Conservation (phyloP, 1,284 basidiomycete genomes). For the Cryptococcus depauperatus region DNA sequence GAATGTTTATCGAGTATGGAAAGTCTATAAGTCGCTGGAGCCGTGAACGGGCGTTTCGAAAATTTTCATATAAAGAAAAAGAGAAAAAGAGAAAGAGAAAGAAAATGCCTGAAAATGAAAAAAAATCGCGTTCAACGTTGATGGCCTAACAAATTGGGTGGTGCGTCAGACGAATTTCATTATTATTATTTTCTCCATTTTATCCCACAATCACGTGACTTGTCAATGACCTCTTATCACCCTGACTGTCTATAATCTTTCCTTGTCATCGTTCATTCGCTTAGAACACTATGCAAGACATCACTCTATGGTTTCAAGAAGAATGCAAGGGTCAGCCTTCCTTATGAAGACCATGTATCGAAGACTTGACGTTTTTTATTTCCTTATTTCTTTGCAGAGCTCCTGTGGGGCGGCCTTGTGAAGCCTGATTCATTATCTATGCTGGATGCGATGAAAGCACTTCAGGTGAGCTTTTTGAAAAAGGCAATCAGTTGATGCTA, state of each 20-base stretch:
- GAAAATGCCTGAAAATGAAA: no score
- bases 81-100: no score
- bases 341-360: background rate
- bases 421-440: constrained; percentile 63
- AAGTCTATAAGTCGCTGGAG: no score
- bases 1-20: no score
- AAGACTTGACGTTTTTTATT: background rate
- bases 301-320: constrained; percentile 23
- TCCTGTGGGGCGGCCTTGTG: constrained; percentile 46
- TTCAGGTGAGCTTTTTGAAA: constrained; percentile 54
- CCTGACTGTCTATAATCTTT: no score
- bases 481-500: no score
- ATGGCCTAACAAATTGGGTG: no score
- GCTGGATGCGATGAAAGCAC: constrained; percentile 80
- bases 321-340: constrained; percentile 13
- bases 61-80: no score
- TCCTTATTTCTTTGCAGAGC: background rate
- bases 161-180: background rate
- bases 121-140: no score
- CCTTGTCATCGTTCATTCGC: no score
- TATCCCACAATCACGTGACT: background rate
- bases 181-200: constrained; percentile 1
- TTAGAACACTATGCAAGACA: constrained; percentile 32
- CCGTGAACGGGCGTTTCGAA: no score
- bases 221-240: background rate